These are phyloP conservation scores for Colletotrichum aenigma DNA, from an alignment of 2,329 filamentous ascomycete genomes.

Conservation along the genomic window DNA sequence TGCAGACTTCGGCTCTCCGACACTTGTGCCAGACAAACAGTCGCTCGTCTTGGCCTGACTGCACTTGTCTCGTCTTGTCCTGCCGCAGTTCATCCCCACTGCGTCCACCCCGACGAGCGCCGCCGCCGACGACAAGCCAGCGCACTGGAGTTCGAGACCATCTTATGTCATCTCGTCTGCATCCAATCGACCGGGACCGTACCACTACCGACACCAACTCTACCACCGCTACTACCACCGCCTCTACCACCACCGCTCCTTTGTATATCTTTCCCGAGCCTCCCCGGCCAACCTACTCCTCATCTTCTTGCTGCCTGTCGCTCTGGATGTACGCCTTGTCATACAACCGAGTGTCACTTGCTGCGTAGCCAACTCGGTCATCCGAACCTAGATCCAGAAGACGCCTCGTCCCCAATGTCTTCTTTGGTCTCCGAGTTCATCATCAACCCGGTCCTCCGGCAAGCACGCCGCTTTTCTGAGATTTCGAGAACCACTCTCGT, in stretches of 20 bases:
- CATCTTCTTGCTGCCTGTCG: background rate
- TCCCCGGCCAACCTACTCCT: background rate
- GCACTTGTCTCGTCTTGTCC: background rate
- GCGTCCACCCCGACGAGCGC: constrained; percentile 5
- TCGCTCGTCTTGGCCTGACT: background rate
- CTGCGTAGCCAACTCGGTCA: constrained; percentile 2
- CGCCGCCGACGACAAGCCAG: constrained; percentile 10
- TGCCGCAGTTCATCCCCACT: background rate
- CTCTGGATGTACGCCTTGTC: constrained; percentile 14
- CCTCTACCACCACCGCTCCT: background rate
- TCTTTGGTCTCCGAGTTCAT: constrained; percentile 68
- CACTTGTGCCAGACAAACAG: background rate
- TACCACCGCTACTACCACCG: background rate
- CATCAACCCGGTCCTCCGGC: constrained; percentile 69
- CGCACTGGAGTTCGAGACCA: constrained; percentile 9
- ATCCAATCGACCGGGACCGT: constrained; percentile 19
- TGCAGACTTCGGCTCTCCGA: constrained; percentile 9
- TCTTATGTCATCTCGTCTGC: constrained; percentile 21
- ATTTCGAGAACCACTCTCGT: constrained; percentile 44
- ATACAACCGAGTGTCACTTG: background rate
- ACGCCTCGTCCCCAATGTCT: constrained; percentile 52
- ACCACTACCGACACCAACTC: constrained; percentile 3
- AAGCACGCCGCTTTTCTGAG: constrained; percentile 67
- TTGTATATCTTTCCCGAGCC: constrained; percentile 7
- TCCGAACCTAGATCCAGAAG: background rate